These are phyloP conservation scores for Pseudonectria foliicola DNA, from an alignment of 2,329 filamentous ascomycete species.

Conservation along the genomic window DNA sequence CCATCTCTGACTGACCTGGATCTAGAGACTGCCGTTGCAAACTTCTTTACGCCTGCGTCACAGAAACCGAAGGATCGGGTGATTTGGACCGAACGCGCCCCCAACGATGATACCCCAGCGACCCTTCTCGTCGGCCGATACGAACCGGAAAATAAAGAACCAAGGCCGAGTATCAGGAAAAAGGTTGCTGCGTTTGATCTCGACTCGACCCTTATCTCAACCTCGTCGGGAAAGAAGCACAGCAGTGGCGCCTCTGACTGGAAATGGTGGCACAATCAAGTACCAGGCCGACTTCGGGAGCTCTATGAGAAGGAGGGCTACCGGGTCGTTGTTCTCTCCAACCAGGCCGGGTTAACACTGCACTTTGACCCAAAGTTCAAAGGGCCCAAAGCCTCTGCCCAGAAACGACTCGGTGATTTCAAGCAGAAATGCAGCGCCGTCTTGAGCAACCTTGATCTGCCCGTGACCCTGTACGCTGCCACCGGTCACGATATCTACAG, in stretches of 20 bases:
- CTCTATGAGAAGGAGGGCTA: constrained; percentile 65
- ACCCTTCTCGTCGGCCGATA: constrained; percentile 74
- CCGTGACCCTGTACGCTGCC: constrained; percentile 77
- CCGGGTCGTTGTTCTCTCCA: constrained; percentile 73
- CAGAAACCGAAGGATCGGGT: constrained; percentile 75
- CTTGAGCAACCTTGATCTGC: constrained; percentile 64
- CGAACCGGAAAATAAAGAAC: constrained; percentile 34
- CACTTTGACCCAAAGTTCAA: constrained; percentile 64
- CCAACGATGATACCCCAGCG: constrained; percentile 37
- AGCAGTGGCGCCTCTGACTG: constrained; percentile 67
- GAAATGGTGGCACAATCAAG: constrained; percentile 82
- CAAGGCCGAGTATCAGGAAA: constrained; percentile 29
- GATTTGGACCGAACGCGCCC: constrained; percentile 61
- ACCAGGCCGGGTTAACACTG: constrained; percentile 77
- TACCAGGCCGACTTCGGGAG: constrained; percentile 60
- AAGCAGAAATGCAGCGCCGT: constrained; percentile 71
- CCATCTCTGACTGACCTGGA: constrained; percentile 10
- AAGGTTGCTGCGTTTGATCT: constrained; percentile 69
- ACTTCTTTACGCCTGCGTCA: constrained; percentile 82
- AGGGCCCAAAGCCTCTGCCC: constrained; percentile 47
- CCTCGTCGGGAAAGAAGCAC: constrained; percentile 75
- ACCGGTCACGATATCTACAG: constrained; percentile 75
- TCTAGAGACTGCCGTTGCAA: constrained; percentile 62
- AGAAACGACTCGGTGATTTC: constrained; percentile 67
- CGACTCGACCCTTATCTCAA: constrained; percentile 80